These are phyloP conservation scores for Leccinum fuscescens DNA, from an alignment of 1,284 basidiomycete species.

Conservation along the genomic window DNA sequence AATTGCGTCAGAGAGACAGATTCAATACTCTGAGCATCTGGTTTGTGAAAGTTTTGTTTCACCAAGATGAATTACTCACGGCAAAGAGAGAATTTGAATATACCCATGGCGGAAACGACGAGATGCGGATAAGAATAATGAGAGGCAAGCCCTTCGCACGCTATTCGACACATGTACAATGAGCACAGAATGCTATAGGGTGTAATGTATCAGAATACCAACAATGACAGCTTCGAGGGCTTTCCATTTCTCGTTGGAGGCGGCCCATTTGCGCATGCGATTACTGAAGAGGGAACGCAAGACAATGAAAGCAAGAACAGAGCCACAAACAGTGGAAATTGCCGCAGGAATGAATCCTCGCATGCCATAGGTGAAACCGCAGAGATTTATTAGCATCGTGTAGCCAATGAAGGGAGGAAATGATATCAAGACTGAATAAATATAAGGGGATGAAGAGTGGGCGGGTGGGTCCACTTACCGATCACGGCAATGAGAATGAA, in stretches of 20 bases:
- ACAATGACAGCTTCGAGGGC: conserved; percentile 77
- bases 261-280: conserved; percentile 56
- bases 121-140: conserved; percentile 78
- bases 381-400: conserved; percentile 62
- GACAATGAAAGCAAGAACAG: conserved; percentile 60
- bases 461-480: conserved; percentile 39
- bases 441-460: conserved; percentile 10
- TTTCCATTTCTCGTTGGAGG: conserved; percentile 67
- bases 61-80: conserved; percentile 41
- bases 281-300: conserved; percentile 60
- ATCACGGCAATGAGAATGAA: conserved; percentile 51
- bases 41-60: neutral
- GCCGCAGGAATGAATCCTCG: conserved; percentile 68
- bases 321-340: conserved; percentile 62
- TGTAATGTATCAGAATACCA: conserved; percentile 29
- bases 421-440: conserved; percentile 54
- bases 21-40: conserved; percentile 57
- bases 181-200: neutral
- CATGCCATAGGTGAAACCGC: conserved; percentile 82
- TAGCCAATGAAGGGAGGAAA: conserved; percentile 82
- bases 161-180: conserved; percentile 35
- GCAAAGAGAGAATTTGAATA: conserved; percentile 79
- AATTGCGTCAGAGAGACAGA: conserved; percentile 76
- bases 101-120: conserved; percentile 81
- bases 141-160: conserved; percentile 69